Conservation (phyloP, 768 basidiomycete genomes). For the Dacryopinax primogenitus region DNA sequence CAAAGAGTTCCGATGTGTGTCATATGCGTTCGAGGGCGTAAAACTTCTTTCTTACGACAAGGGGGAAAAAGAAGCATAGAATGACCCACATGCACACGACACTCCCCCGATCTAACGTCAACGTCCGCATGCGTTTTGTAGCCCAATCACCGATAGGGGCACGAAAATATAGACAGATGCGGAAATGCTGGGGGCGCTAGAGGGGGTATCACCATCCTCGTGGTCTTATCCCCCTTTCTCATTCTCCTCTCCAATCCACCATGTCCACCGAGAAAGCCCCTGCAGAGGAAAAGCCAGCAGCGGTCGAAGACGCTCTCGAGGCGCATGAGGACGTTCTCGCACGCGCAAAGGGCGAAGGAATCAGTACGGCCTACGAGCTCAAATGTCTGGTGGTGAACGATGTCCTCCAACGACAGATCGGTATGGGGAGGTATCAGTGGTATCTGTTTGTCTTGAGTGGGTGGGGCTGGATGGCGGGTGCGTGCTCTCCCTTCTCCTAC, state of each 20-base stretch:
- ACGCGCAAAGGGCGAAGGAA: neutral
- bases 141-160: too few relatives aligned
- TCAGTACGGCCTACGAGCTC: slow-evolving; percentile 4
- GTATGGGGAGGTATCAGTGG: slow-evolving; percentile 39
- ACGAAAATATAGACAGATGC: too few relatives aligned
- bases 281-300: neutral
- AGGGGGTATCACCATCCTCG: too few relatives aligned
- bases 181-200: too few relatives aligned
- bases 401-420: slow-evolving; percentile 23
- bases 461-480: slow-evolving; percentile 40
- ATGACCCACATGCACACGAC: too few relatives aligned
- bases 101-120: too few relatives aligned
- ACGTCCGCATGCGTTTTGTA: too few relatives aligned
- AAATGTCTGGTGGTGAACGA: slow-evolving; percentile 3
- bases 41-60: too few relatives aligned
- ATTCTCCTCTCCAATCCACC: neutral
- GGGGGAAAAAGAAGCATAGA: too few relatives aligned
- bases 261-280: neutral
- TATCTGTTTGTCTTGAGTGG: slow-evolving; percentile 38
- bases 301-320: neutral
- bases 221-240: too few relatives aligned
- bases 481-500: slow-evolving; percentile 17
- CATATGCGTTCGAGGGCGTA: too few relatives aligned
- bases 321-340: neutral
- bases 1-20: too few relatives aligned